These are phyloP conservation scores for Radiomyces spectabilis DNA, from an alignment of 192 early-diverging fungal species.

Conservation along the genomic window DNA sequence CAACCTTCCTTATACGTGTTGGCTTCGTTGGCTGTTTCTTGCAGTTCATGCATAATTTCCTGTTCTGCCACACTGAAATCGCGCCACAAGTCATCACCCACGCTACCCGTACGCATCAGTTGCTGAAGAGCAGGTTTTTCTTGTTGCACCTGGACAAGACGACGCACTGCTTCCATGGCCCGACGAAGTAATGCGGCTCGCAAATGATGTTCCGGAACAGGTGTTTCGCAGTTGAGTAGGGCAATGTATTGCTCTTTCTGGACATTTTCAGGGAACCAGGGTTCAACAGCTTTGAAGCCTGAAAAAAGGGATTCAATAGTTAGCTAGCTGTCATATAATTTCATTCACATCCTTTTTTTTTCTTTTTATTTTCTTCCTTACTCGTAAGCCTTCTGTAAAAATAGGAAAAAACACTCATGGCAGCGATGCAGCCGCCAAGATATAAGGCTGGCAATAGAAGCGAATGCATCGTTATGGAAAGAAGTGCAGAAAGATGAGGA, in stretches of 20 bases:
- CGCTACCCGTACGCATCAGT: slow-evolving; percentile 69
- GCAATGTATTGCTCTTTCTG: slow-evolving; percentile 60
- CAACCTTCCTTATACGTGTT: slow-evolving; percentile 72
- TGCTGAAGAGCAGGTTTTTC: slow-evolving; percentile 72
- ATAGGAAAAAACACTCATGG: slow-evolving; percentile 28
- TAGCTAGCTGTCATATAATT: not conserved
- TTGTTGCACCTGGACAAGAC: slow-evolving; percentile 64
- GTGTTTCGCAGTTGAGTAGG: slow-evolving; percentile 46
- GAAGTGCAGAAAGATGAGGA: too few species aligned
- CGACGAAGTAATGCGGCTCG: slow-evolving; percentile 71
- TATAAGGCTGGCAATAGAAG: slow-evolving; percentile 23
- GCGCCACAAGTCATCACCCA: slow-evolving; percentile 77
- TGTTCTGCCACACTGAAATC: slow-evolving; percentile 71
- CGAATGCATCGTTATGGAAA: too few species aligned
- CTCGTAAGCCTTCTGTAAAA: slow-evolving; percentile 22
- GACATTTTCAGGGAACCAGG: slow-evolving; percentile 61
- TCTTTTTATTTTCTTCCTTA: slow-evolving; percentile 2
- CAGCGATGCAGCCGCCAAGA: slow-evolving; percentile 27
- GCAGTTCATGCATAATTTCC: slow-evolving; percentile 70
- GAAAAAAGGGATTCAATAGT: not conserved
- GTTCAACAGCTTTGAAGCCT: slow-evolving; percentile 40
- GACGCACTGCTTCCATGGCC: slow-evolving; percentile 69
- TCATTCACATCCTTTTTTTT: not conserved
- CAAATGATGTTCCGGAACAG: slow-evolving; percentile 50
- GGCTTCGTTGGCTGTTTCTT: slow-evolving; percentile 77